Conservation (phyloP, 108 stramenopile species). For the Bacterosira constricta region DNA sequence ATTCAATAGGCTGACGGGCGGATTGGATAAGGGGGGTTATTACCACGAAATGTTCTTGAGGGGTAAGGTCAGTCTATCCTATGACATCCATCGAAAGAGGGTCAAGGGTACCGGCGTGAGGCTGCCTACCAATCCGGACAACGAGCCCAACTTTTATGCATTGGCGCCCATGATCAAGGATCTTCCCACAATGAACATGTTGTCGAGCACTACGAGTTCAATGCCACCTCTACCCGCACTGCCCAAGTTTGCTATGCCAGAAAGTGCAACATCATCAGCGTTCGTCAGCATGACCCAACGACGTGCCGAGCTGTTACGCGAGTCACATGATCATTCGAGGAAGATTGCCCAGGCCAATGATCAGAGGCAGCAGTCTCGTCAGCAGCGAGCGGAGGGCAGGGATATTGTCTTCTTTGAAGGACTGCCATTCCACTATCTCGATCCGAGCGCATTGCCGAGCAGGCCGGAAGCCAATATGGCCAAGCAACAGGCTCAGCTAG, state of each 20-base stretch:
- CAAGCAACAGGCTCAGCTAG: slow-evolving; percentile 3
- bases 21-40: slow-evolving; percentile 69
- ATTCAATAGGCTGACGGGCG: slow-evolving; percentile 78
- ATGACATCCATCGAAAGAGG: slow-evolving; percentile 72
- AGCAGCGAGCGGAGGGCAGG: slow-evolving; percentile 2
- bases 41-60: slow-evolving; percentile 84
- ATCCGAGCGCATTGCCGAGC: slow-evolving; percentile 12
- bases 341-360: slow-evolving; percentile 7
- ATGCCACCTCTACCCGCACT: background rate
- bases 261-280: background rate
- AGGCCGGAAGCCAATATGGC: too few relatives aligned
- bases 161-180: slow-evolving; percentile 59
- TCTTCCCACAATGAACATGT: background rate
- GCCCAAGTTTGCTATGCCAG: background rate
- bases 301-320: background rate
- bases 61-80: slow-evolving; percentile 63
- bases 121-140: slow-evolving; percentile 73
- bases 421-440: slow-evolving; percentile 55
- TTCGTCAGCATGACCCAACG: background rate
- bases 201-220: background rate
- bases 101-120: slow-evolving; percentile 85
- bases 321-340: slow-evolving; percentile 8
- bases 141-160: slow-evolving; percentile 81
- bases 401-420: slow-evolving; percentile 57
- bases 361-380: slow-evolving; percentile 1